These are phyloP conservation scores for Exophiala bonariae DNA, from an alignment of 2,329 filamentous ascomycete species.

Conservation along the genomic window DNA sequence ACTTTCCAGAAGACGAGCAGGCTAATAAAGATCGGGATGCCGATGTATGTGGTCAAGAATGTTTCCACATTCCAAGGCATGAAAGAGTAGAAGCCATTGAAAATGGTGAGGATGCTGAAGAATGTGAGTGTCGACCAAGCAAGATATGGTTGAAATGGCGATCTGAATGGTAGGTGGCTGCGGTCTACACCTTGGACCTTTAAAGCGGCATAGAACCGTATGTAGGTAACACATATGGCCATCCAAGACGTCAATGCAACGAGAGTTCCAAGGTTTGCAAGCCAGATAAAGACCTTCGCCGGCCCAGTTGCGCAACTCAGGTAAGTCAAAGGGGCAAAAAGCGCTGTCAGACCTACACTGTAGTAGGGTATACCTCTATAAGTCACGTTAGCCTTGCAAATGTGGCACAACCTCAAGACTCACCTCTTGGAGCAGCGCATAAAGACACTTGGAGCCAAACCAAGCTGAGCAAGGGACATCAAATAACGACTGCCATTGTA, in stretches of 20 bases:
- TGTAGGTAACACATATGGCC: conserved; percentile 47
- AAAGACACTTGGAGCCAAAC: conserved; percentile 54
- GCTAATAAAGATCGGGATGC: conserved; percentile 40
- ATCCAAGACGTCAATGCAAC: conserved; percentile 52
- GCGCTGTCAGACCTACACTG: conserved; percentile 41
- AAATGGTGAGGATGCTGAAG: conserved; percentile 59
- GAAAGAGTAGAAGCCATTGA: conserved; percentile 60
- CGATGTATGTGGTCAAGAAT: conserved; percentile 51
- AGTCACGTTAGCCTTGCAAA: conserved; percentile 57
- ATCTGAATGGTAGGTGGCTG: conserved; percentile 40
- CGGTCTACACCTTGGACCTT: conserved; percentile 39
- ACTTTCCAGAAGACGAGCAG: conserved; percentile 35
- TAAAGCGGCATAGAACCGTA: conserved; percentile 47
- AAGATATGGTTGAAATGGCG: conserved; percentile 52
- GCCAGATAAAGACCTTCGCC: conserved; percentile 46
- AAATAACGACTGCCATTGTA: conserved; percentile 55
- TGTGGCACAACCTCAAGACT: conserved; percentile 45
- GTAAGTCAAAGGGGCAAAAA: conserved; percentile 46
- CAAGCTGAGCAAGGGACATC: conserved; percentile 48
- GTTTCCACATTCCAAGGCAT: conserved; percentile 38
- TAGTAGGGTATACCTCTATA: conserved; percentile 41
- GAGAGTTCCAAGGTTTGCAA: conserved; percentile 48
- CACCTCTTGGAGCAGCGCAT: conserved; percentile 48
- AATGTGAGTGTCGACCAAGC: conserved; percentile 61
- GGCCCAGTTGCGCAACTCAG: conserved; percentile 41